A percentile compares a stretch with the other conserved stretches of the same genome.
Conservation (phyloP, 2,329 filamentous ascomycete species). For the Saccharata proteae region DNA sequence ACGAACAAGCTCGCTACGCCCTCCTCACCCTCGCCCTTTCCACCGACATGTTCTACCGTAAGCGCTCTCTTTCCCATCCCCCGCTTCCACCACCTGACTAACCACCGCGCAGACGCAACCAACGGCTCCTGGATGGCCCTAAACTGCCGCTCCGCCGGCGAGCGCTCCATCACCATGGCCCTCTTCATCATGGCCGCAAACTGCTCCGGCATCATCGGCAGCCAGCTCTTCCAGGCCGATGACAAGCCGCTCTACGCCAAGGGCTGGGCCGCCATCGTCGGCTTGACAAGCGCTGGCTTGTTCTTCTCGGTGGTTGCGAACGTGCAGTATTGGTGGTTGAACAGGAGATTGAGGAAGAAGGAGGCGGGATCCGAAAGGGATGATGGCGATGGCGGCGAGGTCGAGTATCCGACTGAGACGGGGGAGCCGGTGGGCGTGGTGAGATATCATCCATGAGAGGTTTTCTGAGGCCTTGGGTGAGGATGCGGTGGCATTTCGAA, state of each 20-base stretch:
- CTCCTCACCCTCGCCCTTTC: slow-evolving; percentile 8
- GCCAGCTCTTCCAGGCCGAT: slow-evolving; percentile 12
- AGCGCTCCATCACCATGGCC: slow-evolving; percentile 13
- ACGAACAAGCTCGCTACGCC: slow-evolving; percentile 7
- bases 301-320: slow-evolving; percentile 8
- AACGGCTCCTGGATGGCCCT: slow-evolving; percentile 14
- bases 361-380: no score
- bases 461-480: no score
- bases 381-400: no score
- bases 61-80: no score
- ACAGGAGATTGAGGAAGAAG: slow-evolving; percentile 4
- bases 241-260: slow-evolving; percentile 11
- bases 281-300: slow-evolving; percentile 7
- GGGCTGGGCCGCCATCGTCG: slow-evolving; percentile 12
- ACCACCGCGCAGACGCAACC: no score
- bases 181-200: slow-evolving; percentile 14
- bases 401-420: no score
- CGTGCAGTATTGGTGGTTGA: slow-evolving; percentile 11
- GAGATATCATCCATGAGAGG: no score
- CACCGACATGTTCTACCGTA: slow-evolving; percentile 5
- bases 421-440: no score
- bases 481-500: no score
- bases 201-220: slow-evolving; percentile 12
- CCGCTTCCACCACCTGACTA: not conserved
- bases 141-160: slow-evolving; percentile 11